These are phyloP conservation scores for Curvularia spicifera DNA, from an alignment of 2,329 filamentous ascomycete genomes.

Conservation along the genomic window DNA sequence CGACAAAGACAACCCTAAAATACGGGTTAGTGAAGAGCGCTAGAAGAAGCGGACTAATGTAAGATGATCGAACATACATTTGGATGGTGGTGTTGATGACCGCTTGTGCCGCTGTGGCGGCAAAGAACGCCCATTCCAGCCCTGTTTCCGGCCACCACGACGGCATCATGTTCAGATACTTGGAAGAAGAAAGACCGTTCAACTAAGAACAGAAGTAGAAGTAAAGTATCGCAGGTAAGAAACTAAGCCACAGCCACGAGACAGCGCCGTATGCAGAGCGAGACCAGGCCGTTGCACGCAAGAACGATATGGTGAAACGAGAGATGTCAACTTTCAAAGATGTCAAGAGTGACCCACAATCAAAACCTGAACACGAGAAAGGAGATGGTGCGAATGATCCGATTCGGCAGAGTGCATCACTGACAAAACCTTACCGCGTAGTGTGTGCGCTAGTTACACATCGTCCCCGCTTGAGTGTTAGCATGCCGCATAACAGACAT, in stretches of 20 bases:
- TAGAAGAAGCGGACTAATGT: neutral
- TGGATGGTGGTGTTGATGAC: constrained; percentile 20
- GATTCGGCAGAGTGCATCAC: neutral
- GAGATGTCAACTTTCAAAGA: neutral
- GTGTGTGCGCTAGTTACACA: neutral
- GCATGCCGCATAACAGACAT: neutral
- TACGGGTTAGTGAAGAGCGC: neutral
- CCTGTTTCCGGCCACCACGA: constrained; percentile 15
- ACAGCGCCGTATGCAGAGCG: neutral
- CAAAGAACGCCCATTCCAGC: constrained; percentile 26
- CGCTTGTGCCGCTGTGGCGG: constrained; percentile 22
- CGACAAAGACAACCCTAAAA: constrained; percentile 20
- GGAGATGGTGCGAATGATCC: neutral
- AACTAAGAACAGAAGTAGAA: neutral
- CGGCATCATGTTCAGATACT: neutral
- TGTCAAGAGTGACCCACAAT: neutral
- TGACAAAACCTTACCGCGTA: neutral
- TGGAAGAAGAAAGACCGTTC: neutral
- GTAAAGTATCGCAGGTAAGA: neutral
- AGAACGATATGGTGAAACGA: neutral
- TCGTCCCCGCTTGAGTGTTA: neutral
- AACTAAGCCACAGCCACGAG: neutral
- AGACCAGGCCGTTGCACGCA: neutral
- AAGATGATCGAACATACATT: constrained; percentile 16
- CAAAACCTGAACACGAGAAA: constrained; percentile 2